A percentile compares a stretch with the other conserved stretches of the same genome.
phyloP scores from a whole-genome alignment of 257 asterid species.

The Asclepias syriaca region DNA sequence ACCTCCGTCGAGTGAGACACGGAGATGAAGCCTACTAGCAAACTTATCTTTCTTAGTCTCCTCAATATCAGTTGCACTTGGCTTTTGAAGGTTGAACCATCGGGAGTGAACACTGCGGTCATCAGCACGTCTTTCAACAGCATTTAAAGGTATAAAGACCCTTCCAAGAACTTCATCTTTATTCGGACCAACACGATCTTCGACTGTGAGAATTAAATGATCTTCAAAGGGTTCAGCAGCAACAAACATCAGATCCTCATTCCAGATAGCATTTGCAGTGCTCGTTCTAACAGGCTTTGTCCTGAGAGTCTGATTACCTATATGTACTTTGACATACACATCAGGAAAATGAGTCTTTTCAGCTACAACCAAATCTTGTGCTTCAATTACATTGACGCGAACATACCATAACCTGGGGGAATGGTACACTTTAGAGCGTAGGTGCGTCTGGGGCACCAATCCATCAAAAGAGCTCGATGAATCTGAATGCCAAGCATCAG shows the following conservation, averaged over 20 bases:
- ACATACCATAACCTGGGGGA: constrained; percentile 88
- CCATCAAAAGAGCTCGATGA: constrained; percentile 43
- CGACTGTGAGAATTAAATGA: constrained; percentile 59
- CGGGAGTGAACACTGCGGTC: constrained; percentile 58
- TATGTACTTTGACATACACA: constrained; percentile 60
- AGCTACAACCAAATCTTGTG: constrained; percentile 59
- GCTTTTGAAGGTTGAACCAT: constrained; percentile 63
- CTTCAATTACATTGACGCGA: constrained; percentile 75
- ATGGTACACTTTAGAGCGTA: constrained; percentile 84
- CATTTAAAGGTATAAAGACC: constrained; percentile 51
- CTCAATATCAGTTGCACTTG: constrained; percentile 39
- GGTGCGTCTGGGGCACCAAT: constrained; percentile 40
- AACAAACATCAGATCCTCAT: constrained; percentile 86
- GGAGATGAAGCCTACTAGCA: constrained; percentile 68
- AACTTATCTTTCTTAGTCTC: constrained; percentile 63
- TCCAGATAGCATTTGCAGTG: constrained; percentile 55
- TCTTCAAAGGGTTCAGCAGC: constrained; percentile 95
- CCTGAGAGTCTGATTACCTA: constrained; percentile 68
- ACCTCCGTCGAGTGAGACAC: constrained; percentile 85
- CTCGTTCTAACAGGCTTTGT: constrained; percentile 57
- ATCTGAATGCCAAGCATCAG: constrained; percentile 94
- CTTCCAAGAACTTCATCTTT: constrained; percentile 64
- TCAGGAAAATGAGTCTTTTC: constrained; percentile 57
- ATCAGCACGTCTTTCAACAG: constrained; percentile 63
- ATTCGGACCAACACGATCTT: constrained; percentile 64